These are phyloP conservation scores for Argentina anserina DNA, from an alignment of 306 rosid species.

Conservation along the genomic window DNA sequence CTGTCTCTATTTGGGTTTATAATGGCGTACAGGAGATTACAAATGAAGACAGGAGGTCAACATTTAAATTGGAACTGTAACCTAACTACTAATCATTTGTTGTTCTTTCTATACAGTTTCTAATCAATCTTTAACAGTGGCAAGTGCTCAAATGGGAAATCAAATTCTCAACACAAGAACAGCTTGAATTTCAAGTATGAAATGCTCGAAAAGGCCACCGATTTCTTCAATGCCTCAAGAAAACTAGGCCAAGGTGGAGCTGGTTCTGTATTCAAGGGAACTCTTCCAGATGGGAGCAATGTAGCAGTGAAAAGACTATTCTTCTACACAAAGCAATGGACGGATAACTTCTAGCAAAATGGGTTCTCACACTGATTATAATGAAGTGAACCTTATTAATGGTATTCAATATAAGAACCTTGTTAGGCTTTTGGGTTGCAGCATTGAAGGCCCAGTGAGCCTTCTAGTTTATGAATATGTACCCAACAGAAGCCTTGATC, in stretches of 20 bases:
- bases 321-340: slow-evolving; percentile 55
- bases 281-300: slow-evolving; percentile 43
- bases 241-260: slow-evolving; percentile 53
- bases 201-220: slow-evolving; percentile 48
- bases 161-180: slow-evolving; percentile 9
- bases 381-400: slow-evolving; percentile 49
- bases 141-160: neutral
- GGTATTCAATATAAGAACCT: slow-evolving; percentile 58
- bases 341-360: slow-evolving; percentile 52
- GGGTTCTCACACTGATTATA: no score
- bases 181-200: slow-evolving; percentile 48
- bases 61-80: neutral
- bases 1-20: slow-evolving; percentile 27
- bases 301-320: slow-evolving; percentile 63
- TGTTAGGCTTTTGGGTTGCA: slow-evolving; percentile 62
- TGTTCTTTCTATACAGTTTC: slow-evolving; percentile 7
- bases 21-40: slow-evolving; percentile 25
- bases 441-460: slow-evolving; percentile 74
- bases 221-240: slow-evolving; percentile 33
- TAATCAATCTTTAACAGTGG: slow-evolving; percentile 18
- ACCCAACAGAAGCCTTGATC: slow-evolving; percentile 56
- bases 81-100: neutral
- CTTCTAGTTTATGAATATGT: slow-evolving; percentile 64
- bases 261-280: slow-evolving; percentile 58
- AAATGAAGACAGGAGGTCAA: slow-evolving; percentile 18